phyloP scores from a whole-genome alignment of 768 basidiomycete species.

The Phlegmacium glaucopus region DNA sequence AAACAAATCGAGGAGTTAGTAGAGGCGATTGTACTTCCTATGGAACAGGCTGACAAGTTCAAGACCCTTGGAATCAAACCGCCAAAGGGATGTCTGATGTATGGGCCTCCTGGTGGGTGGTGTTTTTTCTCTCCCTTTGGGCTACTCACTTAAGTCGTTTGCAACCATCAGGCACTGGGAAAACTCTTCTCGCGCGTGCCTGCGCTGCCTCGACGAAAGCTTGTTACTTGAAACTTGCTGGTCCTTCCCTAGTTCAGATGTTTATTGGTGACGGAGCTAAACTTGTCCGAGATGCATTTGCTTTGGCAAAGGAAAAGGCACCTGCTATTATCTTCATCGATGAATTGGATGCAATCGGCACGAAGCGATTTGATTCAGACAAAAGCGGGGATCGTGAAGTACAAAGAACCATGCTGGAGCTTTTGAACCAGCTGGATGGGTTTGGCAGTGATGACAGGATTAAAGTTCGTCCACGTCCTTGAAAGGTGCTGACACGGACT shows the following conservation, averaged over 20 bases:
- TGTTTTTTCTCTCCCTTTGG: slow-evolving; percentile 5
- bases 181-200: slow-evolving; percentile 95
- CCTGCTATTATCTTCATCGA: slow-evolving; percentile 99
- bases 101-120: slow-evolving; percentile 86
- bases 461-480: slow-evolving; percentile 57
- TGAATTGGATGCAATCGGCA: slow-evolving; percentile 97
- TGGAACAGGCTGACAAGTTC: slow-evolving; percentile 99
- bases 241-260: slow-evolving; percentile 98
- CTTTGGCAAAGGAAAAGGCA: slow-evolving; percentile 96
- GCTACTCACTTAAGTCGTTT: neutral
- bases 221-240: slow-evolving; percentile 96
- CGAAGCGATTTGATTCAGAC: slow-evolving; percentile 97
- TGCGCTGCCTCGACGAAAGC: slow-evolving; percentile 98
- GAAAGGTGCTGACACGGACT: slow-evolving; percentile 3
- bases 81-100: slow-evolving; percentile 98
- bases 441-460: slow-evolving; percentile 97
- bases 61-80: slow-evolving; percentile 97
- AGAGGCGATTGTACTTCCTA: slow-evolving; percentile 96
- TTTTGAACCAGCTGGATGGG: slow-evolving; percentile 96
- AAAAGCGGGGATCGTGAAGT: slow-evolving; percentile 99
- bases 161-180: slow-evolving; percentile 69
- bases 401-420: slow-evolving; percentile 99
- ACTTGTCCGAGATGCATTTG: slow-evolving; percentile 97
- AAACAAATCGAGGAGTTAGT: slow-evolving; percentile 99
- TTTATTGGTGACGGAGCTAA: slow-evolving; percentile 99